These are phyloP conservation scores for Ambispora gerdemannii DNA, from an alignment of 192 early-diverging fungal genomes.

Conservation along the genomic window DNA sequence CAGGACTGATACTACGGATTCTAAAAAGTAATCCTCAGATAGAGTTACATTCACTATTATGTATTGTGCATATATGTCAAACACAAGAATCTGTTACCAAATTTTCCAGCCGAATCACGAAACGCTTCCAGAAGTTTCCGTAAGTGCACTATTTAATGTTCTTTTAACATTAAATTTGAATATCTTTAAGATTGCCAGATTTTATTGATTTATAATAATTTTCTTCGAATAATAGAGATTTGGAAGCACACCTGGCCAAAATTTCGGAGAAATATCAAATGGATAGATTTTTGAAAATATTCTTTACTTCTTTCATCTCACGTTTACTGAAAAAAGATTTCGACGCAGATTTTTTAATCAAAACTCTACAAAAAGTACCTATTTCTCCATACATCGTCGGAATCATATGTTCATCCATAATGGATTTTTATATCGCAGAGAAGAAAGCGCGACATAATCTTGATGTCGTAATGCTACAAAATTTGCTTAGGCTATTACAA, in stretches of 20 bases:
- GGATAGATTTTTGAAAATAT: constrained; percentile 22
- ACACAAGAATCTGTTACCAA: constrained; percentile 47
- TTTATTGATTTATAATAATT: not conserved
- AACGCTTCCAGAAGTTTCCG: constrained; percentile 31
- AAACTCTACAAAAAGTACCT: not conserved
- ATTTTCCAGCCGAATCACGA: constrained; percentile 36
- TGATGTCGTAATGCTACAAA: constrained; percentile 29
- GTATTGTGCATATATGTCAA: constrained; percentile 52
- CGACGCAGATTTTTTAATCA: not conserved
- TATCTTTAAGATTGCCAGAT: not conserved
- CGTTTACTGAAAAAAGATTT: constrained; percentile 13
- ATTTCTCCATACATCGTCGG: not conserved
- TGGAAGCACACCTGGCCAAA: not conserved
- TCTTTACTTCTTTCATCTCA: not conserved
- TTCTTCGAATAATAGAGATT: not conserved
- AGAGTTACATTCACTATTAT: constrained; percentile 41
- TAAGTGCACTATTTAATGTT: too few species aligned
- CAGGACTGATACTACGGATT: constrained; percentile 45
- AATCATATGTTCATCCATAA: constrained; percentile 30
- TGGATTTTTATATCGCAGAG: constrained; percentile 39
- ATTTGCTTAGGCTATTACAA: constrained; percentile 37
- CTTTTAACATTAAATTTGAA: not conserved
- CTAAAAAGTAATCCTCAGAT: constrained; percentile 33
- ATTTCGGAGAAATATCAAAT: not conserved
- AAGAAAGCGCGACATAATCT: constrained; percentile 21